Evolutionary conservation across 352 stramenopile genomes (phyloP).

Genomic region (Peronospora farinosa): DNA sequence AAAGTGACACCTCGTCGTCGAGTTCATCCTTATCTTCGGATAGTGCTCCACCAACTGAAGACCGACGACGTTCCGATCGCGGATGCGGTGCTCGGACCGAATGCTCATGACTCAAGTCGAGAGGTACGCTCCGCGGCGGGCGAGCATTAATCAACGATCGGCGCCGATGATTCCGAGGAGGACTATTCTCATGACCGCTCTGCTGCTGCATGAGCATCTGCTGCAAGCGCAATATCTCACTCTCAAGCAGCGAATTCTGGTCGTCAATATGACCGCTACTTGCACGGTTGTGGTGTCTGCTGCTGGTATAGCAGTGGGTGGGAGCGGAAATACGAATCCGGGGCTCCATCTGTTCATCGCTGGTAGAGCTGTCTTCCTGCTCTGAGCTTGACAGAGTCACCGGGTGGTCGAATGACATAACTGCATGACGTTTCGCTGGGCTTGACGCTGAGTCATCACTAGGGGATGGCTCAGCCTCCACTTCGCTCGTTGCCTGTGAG

Average conservation of each 20-base stretch:
- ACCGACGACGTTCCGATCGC: constrained; percentile 29
- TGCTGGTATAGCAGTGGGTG: constrained; percentile 15
- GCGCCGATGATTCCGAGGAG: constrained; percentile 14
- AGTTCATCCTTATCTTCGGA: constrained; percentile 37
- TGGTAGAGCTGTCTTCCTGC: constrained; percentile 29
- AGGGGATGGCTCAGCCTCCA: constrained; percentile 30
- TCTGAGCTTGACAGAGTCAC: constrained; percentile 26
- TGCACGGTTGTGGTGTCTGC: constrained; percentile 16
- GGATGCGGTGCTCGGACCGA: constrained; percentile 7
- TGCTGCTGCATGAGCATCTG: constrained; percentile 59
- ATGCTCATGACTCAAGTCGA: constrained; percentile 16
- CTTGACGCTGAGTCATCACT: constrained; percentile 21
- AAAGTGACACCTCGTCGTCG: constrained; percentile 37
- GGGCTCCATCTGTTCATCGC: constrained; percentile 23
- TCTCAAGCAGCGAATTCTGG: constrained; percentile 47
- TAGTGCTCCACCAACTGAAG: constrained; percentile 40
- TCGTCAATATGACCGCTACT: constrained; percentile 30
- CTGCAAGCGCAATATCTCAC: constrained; percentile 72
- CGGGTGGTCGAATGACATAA: constrained; percentile 5
- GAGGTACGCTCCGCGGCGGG: constrained; percentile 23
- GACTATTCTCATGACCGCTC: constrained; percentile 13
- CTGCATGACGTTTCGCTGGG: constrained; percentile 4
- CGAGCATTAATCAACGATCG: constrained; percentile 20
- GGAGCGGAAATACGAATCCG: constrained; percentile 20
- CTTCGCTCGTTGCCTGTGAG: constrained; percentile 18